A percentile compares a stretch with the other conserved stretches of the same genome.
Evolutionary conservation across 2,329 filamentous ascomycete species (phyloP).

Genomic region (Pseudopithomyces chartarum): DNA sequence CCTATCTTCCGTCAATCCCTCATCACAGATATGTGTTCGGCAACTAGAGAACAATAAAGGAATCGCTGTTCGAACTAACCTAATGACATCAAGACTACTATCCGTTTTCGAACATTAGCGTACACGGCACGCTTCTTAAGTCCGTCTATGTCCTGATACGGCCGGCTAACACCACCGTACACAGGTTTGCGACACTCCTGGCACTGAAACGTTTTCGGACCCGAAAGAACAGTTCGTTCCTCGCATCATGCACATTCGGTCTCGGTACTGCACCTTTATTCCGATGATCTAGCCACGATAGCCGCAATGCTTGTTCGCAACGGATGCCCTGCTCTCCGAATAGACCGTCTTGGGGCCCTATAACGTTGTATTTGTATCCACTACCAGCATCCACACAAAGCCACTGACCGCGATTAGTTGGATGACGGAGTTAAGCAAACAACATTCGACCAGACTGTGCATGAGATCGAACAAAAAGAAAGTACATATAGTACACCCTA

Average conservation of each 20-base stretch:
- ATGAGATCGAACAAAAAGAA: too few relatives aligned
- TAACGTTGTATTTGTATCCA: too few relatives aligned
- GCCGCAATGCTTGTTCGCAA: neutral
- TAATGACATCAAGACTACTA: too few relatives aligned
- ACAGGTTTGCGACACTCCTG: neutral
- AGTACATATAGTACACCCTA: too few relatives aligned
- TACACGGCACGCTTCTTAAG: neutral
- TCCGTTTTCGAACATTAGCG: neutral
- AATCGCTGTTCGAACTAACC: too few relatives aligned
- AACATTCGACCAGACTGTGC: neutral
- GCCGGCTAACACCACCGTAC: neutral
- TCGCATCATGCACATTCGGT: neutral
- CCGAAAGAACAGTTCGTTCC: neutral
- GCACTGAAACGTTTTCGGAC: neutral
- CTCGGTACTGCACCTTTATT: neutral
- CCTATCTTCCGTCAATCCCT: too few relatives aligned
- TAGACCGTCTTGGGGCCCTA: too few relatives aligned
- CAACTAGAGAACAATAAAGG: too few relatives aligned
- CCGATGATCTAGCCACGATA: neutral
- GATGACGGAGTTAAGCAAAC: neutral
- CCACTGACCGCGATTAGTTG: neutral
- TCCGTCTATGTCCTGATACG: neutral
- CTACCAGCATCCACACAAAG: too few relatives aligned
- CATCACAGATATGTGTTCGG: too few relatives aligned
- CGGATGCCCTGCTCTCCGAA: too few relatives aligned